Evolutionary conservation across 306 rosid species (phyloP), one percentile per base, ranked within the genome.

Genomic region (Fagus sylvatica): DNA sequence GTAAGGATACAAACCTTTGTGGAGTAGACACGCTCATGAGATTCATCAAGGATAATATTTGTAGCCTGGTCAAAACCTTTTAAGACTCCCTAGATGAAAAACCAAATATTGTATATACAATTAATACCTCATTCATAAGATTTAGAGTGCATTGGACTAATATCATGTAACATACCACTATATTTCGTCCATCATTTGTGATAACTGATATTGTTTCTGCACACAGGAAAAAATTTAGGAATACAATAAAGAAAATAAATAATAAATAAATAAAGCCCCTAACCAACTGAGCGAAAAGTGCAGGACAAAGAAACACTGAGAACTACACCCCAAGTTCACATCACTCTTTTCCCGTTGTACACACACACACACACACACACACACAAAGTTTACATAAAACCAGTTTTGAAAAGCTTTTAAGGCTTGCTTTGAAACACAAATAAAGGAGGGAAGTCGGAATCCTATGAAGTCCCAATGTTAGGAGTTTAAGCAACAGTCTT

Each of bases 21-120:
- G 30, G 99, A 95, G 82, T 84, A 95, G 78, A 95, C 99, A 16
- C 97, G 93, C 82, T 95, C 99, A 79, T 91, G 97, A 60, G 98
- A 95, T 80, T 95, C 99, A 78, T 95, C 99, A 17, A 95, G 98
- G 80, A 95, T 95, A n/a, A 93, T 95, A 78, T 95, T 95, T 15
- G 99, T 95, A 61, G 99, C 97, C 90, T 91, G 99, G 81, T 95
- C 98, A 81, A 92, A 95, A 77, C 98, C 98, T 83, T 93, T 95
- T 83, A 95, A 81, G 46, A 93, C 79, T 62, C 98, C 98, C 98
- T 93, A 73, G 76, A 78, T 9, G 66, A 57, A 48, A 78, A 71
- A 72, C 1, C 59, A 56, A 30, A 13, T 51, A 22, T 42, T 22
- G 43, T 40, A 15, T 69, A 61, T 76, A 60, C 42, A 73, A 65